phyloP scores from a whole-genome alignment of 257 asterid genomes.

The Solanum appendiculatum region DNA sequence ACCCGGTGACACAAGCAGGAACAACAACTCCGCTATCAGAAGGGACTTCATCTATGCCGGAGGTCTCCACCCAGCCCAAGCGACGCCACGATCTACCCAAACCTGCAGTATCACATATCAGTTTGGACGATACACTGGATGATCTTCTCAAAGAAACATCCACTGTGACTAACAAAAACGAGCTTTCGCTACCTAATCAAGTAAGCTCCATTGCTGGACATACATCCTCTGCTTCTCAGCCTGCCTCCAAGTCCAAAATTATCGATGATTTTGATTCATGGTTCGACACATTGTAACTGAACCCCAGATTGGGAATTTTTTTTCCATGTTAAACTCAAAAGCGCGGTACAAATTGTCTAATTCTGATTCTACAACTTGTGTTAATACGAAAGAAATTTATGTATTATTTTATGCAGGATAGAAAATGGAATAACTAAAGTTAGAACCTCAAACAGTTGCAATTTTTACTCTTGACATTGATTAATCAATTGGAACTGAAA shows the following conservation, averaged over 20 bases:
- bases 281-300: slow-evolving; percentile 46
- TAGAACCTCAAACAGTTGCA: neutral
- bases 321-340: neutral
- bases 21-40: neutral
- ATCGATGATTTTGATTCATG: slow-evolving; percentile 80
- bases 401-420: neutral
- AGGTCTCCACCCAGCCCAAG: slow-evolving; percentile 8
- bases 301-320: neutral
- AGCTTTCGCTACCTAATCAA: neutral
- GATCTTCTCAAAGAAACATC: slow-evolving; percentile 50
- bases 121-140: slow-evolving; percentile 39
- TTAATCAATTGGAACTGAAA: neutral
- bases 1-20: neutral
- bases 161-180: neutral
- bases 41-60: slow-evolving; percentile 4
- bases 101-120: neutral
- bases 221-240: slow-evolving; percentile 6
- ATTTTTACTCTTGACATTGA: neutral
- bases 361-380: neutral
- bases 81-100: slow-evolving; percentile 6
- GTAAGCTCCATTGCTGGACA: slow-evolving; percentile 2
- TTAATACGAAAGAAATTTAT: neutral
- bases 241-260: slow-evolving; percentile 41
- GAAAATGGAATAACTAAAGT: neutral
- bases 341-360: neutral